Evolutionary conservation across 2,329 filamentous ascomycete genomes (phyloP).

Genomic region (Drechslerella coelobrocha): DNA sequence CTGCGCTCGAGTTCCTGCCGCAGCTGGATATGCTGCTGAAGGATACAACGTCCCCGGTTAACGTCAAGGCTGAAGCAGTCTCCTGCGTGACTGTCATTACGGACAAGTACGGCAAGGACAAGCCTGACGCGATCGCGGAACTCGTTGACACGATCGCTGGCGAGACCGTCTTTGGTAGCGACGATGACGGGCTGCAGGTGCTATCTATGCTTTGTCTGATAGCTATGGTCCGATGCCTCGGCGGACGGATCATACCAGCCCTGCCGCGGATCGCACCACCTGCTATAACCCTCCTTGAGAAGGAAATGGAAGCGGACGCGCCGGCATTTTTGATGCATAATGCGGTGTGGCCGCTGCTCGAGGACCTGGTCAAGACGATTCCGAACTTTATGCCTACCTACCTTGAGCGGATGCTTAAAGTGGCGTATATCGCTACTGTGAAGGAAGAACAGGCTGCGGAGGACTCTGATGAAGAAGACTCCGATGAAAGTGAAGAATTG

Average conservation of each 20-base stretch:
- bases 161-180: constrained; percentile 75
- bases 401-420: constrained; percentile 72
- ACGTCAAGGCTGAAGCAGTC: constrained; percentile 77
- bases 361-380: constrained; percentile 78
- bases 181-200: constrained; percentile 74
- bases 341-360: constrained; percentile 80
- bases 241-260: constrained; percentile 83
- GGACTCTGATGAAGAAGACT: constrained; percentile 65
- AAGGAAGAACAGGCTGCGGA: constrained; percentile 56
- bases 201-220: constrained; percentile 89
- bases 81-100: constrained; percentile 86
- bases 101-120: constrained; percentile 94
- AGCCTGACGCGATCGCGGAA: constrained; percentile 75
- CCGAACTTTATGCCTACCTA: constrained; percentile 88
- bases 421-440: constrained; percentile 75
- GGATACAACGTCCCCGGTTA: constrained; percentile 74
- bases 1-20: constrained; percentile 78
- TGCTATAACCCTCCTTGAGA: constrained; percentile 73
- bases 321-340: constrained; percentile 67
- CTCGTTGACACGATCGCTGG: constrained; percentile 80
- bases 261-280: constrained; percentile 77
- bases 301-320: constrained; percentile 66
- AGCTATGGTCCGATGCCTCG: constrained; percentile 85
- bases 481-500: constrained; percentile 33
- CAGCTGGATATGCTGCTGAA: constrained; percentile 78